phyloP scores from a whole-genome alignment of 2,329 filamentous ascomycete species.

The Davidsoniella australis region DNA sequence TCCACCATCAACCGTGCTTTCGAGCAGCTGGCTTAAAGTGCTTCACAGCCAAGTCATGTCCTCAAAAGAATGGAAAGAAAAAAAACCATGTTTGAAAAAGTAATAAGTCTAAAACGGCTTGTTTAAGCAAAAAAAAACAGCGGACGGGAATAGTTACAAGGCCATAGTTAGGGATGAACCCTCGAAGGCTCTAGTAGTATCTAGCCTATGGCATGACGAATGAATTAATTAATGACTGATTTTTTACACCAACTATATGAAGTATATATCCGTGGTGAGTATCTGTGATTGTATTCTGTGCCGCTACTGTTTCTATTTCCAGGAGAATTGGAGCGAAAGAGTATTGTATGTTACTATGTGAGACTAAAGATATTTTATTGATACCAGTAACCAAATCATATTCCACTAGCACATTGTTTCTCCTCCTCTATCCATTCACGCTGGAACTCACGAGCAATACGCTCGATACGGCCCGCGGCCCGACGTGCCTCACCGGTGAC shows the following conservation, averaged over 20 bases:
- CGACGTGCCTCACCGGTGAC: conserved; percentile 32
- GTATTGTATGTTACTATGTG: background rate
- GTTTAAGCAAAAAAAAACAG: too few relatives aligned
- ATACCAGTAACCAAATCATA: conserved; percentile 1
- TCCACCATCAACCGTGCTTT: conserved; percentile 96
- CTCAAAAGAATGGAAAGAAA: background rate
- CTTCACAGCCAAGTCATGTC: background rate
- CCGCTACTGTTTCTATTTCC: background rate
- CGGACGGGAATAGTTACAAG: too few relatives aligned
- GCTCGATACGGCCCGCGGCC: conserved; percentile 35
- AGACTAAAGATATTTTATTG: background rate
- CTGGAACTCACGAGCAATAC: conserved; percentile 37
- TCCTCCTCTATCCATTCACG: conserved; percentile 29
- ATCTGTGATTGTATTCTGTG: background rate
- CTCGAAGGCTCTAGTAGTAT: too few relatives aligned
- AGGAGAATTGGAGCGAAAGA: background rate
- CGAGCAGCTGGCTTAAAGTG: conserved; percentile 78
- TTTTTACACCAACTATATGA: conserved; percentile 7
- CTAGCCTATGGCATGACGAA: background rate
- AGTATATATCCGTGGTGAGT: background rate
- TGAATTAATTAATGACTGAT: conserved; percentile 3
- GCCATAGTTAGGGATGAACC: too few relatives aligned
- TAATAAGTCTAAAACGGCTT: conserved; percentile 1
- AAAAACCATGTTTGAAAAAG: background rate
- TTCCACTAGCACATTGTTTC: background rate